Base-by-base conservation (phyloP, 257 asterid genomes). In the Perilla frutescens region DNA sequence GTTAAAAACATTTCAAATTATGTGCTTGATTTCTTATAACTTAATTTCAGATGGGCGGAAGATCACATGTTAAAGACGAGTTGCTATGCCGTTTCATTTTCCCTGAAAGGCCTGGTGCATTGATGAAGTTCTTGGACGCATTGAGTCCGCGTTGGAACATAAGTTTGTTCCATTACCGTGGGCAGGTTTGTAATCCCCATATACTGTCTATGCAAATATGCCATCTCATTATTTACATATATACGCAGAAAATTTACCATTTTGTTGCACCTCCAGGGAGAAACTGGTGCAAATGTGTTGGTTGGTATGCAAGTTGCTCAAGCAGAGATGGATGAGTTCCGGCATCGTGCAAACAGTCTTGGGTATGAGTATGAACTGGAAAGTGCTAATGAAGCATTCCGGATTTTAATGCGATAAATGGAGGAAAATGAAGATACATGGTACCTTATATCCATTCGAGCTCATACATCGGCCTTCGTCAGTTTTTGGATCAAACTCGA, bases 71-170 rank as follows among this genome's bases (percentile, higher is more conserved):
- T 71, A 83, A 82, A 64, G 80, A 91, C 31, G 99, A 94, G 82
- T 81, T 91, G 73, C 89, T 91, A 56, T 94, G 99, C 79, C 96
- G 98, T 12, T 94, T 94, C 73, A 65, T 81, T 48, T 94, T 94
- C 76, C 99, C 99, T 0, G 99, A 94, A 77, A 92, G 89, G 71
- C 98, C 98, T 0, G 99, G 98, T 55, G 91, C 98, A 47, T 78
- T 94, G 85, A 80, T 86, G 93, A 85, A 90, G 75, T 94, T 94
- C 63, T 86, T 94, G 92, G 97, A 87, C 73, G 85, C 84, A 65
- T 80, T 94, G 81, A 91, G 98, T 78, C 98, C 97, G 14, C 92
- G 92, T 13, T 94, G 99, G 99, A 94, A 94, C 71, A 94, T 94
- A 73, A 94, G 93, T 73, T 85, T 94, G 85, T 94, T 94, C 85